Percentiles rank a stretch among this genome's conserved stretches.
Evolutionary conservation across 1,284 basidiomycete genomes (phyloP).

Genomic region (Trametes sp.): DNA sequence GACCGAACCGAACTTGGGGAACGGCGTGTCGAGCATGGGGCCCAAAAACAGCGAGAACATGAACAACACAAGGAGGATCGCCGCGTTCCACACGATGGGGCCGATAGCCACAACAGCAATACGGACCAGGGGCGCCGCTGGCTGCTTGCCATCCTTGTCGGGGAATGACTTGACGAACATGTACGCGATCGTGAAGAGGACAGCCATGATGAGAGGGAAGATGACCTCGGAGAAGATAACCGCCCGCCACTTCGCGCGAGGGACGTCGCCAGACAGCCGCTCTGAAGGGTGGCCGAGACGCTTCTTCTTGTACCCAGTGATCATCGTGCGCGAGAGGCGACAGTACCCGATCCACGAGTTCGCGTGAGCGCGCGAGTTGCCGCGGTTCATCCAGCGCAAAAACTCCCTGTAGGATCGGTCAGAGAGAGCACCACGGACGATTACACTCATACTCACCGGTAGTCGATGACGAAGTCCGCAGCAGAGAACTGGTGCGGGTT

Average conservation of each 20-base stretch:
- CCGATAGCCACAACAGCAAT: constrained; percentile 94
- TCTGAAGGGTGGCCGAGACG: constrained; percentile 93
- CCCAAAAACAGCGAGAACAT: constrained; percentile 92
- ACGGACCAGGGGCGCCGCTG: constrained; percentile 84
- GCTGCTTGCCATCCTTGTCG: constrained; percentile 66
- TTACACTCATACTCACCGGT: constrained; percentile 63
- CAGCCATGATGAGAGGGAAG: constrained; percentile 84
- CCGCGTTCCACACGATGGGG: constrained; percentile 96
- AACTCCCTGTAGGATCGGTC: constrained; percentile 72
- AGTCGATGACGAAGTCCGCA: constrained; percentile 95
- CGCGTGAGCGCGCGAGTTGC: constrained; percentile 94
- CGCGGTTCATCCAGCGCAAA: constrained; percentile 96
- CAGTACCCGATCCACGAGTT: constrained; percentile 99
- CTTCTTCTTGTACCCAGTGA: constrained; percentile 98
- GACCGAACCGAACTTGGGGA: constrained; percentile 87
- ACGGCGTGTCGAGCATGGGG: constrained; percentile 86
- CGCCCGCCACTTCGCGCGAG: constrained; percentile 89
- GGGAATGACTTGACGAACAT: constrained; percentile 91
- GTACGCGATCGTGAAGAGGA: constrained; percentile 88
- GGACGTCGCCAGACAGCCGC: constrained; percentile 91
- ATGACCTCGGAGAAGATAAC: constrained; percentile 90
- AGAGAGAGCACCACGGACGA: constrained; percentile 8
- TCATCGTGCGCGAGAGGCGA: constrained; percentile 91
- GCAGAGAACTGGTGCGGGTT: constrained; percentile 97
- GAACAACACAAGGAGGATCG: constrained; percentile 87